phyloP scores from a whole-genome alignment of 305 asterid species.

The Solanum hybrid region DNA sequence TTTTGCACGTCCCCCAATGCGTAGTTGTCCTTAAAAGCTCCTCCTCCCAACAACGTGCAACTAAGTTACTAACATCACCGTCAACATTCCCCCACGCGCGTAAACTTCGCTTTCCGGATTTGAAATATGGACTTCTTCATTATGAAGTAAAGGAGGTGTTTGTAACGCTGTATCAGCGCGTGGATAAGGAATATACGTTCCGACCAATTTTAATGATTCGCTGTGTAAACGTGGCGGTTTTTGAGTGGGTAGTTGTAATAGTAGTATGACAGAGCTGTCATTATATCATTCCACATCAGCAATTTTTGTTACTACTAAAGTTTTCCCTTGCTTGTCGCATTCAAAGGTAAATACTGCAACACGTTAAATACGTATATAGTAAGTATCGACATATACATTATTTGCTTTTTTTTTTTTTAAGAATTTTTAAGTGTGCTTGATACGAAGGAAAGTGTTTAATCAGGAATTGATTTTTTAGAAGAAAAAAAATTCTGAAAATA shows the following conservation, averaged over 20 bases:
- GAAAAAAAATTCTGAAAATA: too few relatives aligned
- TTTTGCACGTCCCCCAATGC: conserved; percentile 15
- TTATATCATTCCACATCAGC: too few relatives aligned
- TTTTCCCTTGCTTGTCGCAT: not conserved
- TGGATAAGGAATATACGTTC: not conserved
- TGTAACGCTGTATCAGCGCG: not conserved
- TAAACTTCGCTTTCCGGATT: not conserved
- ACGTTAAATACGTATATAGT: not conserved
- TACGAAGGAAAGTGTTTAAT: too few relatives aligned
- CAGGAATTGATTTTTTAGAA: too few relatives aligned
- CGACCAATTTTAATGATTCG: not conserved
- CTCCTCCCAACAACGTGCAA: conserved; percentile 12
- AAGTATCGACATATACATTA: not conserved
- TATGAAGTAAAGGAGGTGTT: not conserved
- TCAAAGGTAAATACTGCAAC: not conserved
- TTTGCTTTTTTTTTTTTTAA: too few relatives aligned
- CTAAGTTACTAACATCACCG: not conserved
- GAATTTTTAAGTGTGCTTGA: not conserved
- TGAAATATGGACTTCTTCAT: not conserved
- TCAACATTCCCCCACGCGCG: conserved; percentile 11
- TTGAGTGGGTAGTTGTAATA: not conserved
- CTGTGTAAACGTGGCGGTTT: not conserved
- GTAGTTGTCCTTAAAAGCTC: not conserved
- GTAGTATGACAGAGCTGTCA: not conserved
- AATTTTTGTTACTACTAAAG: too few relatives aligned